Conservation (phyloP, 2,329 filamentous ascomycete species). For the Colletotrichum sublineola region DNA sequence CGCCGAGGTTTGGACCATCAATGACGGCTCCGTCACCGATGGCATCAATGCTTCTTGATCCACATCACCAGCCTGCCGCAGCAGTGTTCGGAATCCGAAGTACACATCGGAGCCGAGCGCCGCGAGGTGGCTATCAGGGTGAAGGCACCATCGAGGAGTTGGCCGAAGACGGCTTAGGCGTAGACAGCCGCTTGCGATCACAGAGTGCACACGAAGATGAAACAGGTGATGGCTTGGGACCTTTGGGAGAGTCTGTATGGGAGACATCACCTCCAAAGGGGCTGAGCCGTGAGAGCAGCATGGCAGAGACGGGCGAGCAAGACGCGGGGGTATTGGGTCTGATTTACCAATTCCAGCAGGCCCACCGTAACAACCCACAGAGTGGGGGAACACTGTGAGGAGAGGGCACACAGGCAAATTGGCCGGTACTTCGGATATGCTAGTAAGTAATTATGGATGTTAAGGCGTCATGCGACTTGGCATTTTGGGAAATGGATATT, state of each 20-base stretch:
- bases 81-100: constrained; percentile 61
- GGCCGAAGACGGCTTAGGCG: constrained; percentile 60
- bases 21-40: constrained; percentile 73
- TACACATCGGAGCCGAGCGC: constrained; percentile 60
- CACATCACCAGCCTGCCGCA: constrained; percentile 77
- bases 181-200: constrained; percentile 57
- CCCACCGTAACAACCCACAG: constrained; percentile 63
- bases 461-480: neutral
- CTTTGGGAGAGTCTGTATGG: constrained; percentile 71
- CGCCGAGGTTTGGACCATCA: constrained; percentile 59
- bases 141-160: constrained; percentile 70
- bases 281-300: constrained; percentile 66
- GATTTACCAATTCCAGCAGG: constrained; percentile 71
- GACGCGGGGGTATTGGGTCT: constrained; percentile 69
- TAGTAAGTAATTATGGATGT: neutral
- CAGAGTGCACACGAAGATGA: constrained; percentile 71
- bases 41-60: constrained; percentile 80
- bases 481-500: neutral
- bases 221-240: constrained; percentile 65
- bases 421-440: neutral
- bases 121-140: constrained; percentile 60
- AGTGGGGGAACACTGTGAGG: constrained; percentile 48
- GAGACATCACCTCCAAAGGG: constrained; percentile 67
- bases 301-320: constrained; percentile 58
- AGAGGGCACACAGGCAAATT: neutral